Percentiles rank a stretch among this genome's conserved stretches.
phyloP scores from a whole-genome alignment of 2,329 filamentous ascomycete genomes.

The Pseudogymnoascus sp. region DNA sequence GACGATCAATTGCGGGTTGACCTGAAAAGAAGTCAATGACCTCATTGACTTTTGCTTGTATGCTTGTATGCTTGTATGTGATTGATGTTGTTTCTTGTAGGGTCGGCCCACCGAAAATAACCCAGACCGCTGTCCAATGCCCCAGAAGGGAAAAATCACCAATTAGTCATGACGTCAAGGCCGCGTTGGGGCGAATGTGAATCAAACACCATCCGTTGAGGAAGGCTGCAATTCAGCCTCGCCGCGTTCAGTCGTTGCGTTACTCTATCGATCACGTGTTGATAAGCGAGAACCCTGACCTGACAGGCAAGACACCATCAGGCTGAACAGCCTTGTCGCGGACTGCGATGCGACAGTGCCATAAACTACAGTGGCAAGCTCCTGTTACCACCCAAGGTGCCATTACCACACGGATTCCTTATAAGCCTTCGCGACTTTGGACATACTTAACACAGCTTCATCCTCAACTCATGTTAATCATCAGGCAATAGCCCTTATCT shows the following conservation, averaged over 20 bases:
- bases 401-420: background rate
- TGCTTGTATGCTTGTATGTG: background rate
- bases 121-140: background rate
- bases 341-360: background rate
- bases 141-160: background rate
- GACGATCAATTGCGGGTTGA: background rate
- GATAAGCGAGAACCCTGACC: background rate
- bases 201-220: background rate
- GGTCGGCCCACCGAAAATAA: background rate
- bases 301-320: background rate
- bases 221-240: background rate
- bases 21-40: background rate
- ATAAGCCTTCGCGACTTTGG: background rate
- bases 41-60: background rate
- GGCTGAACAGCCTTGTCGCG: background rate
- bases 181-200: background rate
- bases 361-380: background rate
- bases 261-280: background rate
- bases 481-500: background rate
- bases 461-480: background rate
- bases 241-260: background rate
- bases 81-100: background rate
- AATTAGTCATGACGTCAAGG: background rate
- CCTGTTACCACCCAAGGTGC: background rate
- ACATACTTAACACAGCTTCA: background rate